Evolutionary conservation across 495 filamentous ascomycete genomes (phyloP).

Genomic region (Acidiella bohemica): DNA sequence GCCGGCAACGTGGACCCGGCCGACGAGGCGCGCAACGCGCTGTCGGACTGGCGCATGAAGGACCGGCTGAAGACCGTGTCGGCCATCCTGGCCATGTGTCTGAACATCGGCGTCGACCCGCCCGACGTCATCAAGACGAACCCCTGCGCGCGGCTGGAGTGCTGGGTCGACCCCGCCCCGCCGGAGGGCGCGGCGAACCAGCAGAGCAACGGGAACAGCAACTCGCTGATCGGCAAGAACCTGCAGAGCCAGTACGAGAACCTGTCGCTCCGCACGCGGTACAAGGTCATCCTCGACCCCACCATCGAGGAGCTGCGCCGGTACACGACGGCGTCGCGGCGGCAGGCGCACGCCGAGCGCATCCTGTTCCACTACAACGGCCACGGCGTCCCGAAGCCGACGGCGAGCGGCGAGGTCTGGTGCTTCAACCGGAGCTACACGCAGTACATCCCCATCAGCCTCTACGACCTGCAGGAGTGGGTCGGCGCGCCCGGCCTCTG

Average conservation of each 20-base stretch:
- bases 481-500: conserved; percentile 89
- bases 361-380: conserved; percentile 97
- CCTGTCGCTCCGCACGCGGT: conserved; percentile 80
- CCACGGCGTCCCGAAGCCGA: conserved; percentile 95
- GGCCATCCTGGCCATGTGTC: conserved; percentile 80
- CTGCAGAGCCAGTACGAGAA: conserved; percentile 92
- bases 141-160: conserved; percentile 84
- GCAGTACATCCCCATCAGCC: conserved; percentile 92
- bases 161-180: conserved; percentile 85
- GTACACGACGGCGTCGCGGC: conserved; percentile 75
- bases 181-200: conserved; percentile 34
- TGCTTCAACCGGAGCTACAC: conserved; percentile 99
- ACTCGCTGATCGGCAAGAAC: conserved; percentile 91
- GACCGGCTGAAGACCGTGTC: conserved; percentile 95
- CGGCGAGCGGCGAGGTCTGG: conserved; percentile 94
- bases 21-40: conserved; percentile 48
- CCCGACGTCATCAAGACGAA: conserved; percentile 91
- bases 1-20: conserved; percentile 49
- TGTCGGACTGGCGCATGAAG: conserved; percentile 92
- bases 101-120: conserved; percentile 96
- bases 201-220: conserved; percentile 51
- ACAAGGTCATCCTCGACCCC: conserved; percentile 91
- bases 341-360: conserved; percentile 88
- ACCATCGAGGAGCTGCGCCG: conserved; percentile 94
- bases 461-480: conserved; percentile 95